Percentiles rank a stretch among this genome's conserved stretches.
phyloP scores from a whole-genome alignment of 805 yeast species.

The Pichia pseudocactophila region DNA sequence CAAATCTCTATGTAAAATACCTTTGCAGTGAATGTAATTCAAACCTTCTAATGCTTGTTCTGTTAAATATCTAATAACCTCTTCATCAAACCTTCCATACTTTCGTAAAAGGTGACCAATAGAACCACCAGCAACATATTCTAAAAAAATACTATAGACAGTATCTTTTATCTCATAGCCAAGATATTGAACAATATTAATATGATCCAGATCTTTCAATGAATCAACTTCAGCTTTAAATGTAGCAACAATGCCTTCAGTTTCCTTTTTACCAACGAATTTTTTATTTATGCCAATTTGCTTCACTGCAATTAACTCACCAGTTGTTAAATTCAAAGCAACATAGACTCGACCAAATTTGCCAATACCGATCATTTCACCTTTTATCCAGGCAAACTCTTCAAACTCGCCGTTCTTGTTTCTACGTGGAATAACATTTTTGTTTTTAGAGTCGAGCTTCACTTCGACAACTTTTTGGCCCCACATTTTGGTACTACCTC shows the following conservation, averaged over 20 bases:
- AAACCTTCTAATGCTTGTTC: constrained; percentile 77
- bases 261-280: constrained; percentile 34
- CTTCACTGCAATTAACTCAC: constrained; percentile 98
- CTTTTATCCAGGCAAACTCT: constrained; percentile 96
- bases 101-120: constrained; percentile 77
- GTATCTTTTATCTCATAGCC: constrained; percentile 78
- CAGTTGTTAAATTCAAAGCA: constrained; percentile 90
- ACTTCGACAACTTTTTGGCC: constrained; percentile 90
- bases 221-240: constrained; percentile 86
- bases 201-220: constrained; percentile 86
- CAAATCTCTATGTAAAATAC: constrained; percentile 87
- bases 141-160: constrained; percentile 80
- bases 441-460: constrained; percentile 48
- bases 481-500: constrained; percentile 94
- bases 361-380: constrained; percentile 93
- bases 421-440: constrained; percentile 3
- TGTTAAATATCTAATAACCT: constrained; percentile 61
- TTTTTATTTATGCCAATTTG: constrained; percentile 66
- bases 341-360: constrained; percentile 91
- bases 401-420: constrained; percentile 43
- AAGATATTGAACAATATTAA: constrained; percentile 89
- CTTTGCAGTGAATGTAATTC: constrained; percentile 77
- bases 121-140: constrained; percentile 97
- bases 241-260: constrained; percentile 65
- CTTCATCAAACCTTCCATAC: constrained; percentile 80